These are phyloP conservation scores for Ophiostoma himal-ulmi DNA, from an alignment of 2,329 filamentous ascomycete species.

Conservation along the genomic window DNA sequence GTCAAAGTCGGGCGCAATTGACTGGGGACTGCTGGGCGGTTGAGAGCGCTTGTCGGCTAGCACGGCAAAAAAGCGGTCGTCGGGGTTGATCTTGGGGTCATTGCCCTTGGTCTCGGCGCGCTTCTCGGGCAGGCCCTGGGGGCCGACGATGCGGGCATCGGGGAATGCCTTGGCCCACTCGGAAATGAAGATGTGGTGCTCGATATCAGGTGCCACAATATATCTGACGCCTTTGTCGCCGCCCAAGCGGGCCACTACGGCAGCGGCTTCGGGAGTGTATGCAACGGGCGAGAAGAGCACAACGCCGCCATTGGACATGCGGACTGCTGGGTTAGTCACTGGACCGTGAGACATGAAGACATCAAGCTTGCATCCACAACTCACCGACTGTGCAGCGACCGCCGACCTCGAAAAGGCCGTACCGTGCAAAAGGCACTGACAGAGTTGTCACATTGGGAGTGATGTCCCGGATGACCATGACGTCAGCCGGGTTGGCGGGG, in stretches of 20 bases:
- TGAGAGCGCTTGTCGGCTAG: conserved; percentile 53
- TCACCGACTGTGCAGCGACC: conserved; percentile 72
- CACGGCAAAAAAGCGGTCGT: conserved; percentile 58
- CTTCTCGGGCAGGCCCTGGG: conserved; percentile 78
- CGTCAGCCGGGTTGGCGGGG: conserved; percentile 65
- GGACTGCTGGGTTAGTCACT: conserved; percentile 43
- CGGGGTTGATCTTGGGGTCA: conserved; percentile 47
- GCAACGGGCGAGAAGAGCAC: conserved; percentile 90
- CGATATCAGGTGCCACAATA: conserved; percentile 78
- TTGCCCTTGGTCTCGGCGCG: conserved; percentile 51
- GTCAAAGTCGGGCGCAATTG: conserved; percentile 73
- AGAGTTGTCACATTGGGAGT: conserved; percentile 72
- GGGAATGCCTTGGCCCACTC: conserved; percentile 79
- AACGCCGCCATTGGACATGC: conserved; percentile 68
- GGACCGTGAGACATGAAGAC: not conserved
- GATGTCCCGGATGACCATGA: conserved; percentile 86
- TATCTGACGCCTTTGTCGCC: conserved; percentile 62
- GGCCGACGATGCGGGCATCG: conserved; percentile 70
- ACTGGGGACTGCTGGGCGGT: conserved; percentile 38
- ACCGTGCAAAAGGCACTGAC: conserved; percentile 77
- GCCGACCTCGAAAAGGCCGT: conserved; percentile 73
- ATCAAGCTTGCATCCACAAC: conserved; percentile 39
- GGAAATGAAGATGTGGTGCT: conserved; percentile 92
- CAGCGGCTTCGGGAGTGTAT: conserved; percentile 63
- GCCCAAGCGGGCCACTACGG: conserved; percentile 58